phyloP scores from a whole-genome alignment of 2,329 filamentous ascomycete genomes.

The Xylariomycetidae sp. region DNA sequence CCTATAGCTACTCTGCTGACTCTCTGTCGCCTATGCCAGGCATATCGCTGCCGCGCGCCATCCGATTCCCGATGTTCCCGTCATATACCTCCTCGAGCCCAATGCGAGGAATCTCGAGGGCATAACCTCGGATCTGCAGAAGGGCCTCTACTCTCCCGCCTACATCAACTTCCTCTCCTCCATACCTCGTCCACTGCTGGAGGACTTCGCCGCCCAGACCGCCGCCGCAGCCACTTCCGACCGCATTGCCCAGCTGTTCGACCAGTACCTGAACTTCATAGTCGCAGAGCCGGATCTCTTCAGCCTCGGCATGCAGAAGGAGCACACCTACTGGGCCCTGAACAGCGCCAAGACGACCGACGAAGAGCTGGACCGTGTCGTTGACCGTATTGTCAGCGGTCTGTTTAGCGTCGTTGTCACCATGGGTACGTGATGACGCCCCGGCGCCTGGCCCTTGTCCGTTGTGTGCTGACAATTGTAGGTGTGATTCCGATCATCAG shows the following conservation, averaged over 20 bases:
- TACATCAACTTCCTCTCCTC: constrained; percentile 97
- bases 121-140: constrained; percentile 81
- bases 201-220: constrained; percentile 90
- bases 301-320: constrained; percentile 85
- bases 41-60: constrained; percentile 77
- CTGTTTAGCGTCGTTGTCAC: constrained; percentile 99
- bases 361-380: constrained; percentile 76
- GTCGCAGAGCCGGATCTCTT: constrained; percentile 94
- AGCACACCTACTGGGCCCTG: constrained; percentile 88
- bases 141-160: constrained; percentile 83
- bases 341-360: constrained; percentile 91
- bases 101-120: constrained; percentile 71
- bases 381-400: constrained; percentile 90
- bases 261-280: constrained; percentile 97
- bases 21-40: constrained; percentile 34
- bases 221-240: constrained; percentile 80
- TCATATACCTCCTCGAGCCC: constrained; percentile 93
- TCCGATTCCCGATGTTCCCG: constrained; percentile 91
- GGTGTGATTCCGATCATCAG: constrained; percentile 91
- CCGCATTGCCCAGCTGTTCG: constrained; percentile 84
- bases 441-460: not conserved
- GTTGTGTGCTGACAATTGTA: constrained; percentile 26
- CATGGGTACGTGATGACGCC: constrained; percentile 59
- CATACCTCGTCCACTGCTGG: constrained; percentile 79
- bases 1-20: constrained; percentile 15